Conservation (phyloP, 176 grass and related monocot species). For the Saccharum spontaneum region DNA sequence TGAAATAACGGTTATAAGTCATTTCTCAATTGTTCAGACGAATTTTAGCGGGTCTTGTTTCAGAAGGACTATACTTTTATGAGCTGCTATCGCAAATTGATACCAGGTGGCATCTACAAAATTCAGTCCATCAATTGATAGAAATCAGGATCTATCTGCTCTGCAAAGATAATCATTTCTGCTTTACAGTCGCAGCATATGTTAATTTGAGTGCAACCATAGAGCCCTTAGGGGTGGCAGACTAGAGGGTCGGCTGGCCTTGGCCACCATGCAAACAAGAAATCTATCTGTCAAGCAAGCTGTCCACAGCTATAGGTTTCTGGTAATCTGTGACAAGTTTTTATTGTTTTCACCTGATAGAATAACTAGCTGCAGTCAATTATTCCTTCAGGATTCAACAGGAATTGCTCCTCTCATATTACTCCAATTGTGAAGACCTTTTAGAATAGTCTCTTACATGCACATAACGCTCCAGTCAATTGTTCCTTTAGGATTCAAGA, state of each 20-base stretch:
- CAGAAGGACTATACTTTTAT: conserved; percentile 14
- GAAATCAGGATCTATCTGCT: neutral
- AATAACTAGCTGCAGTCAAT: conserved; percentile 1
- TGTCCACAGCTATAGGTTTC: conserved; percentile 23
- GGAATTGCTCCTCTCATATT: neutral
- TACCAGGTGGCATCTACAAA: conserved; percentile 13
- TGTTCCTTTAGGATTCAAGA: too few species aligned
- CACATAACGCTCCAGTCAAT: too few species aligned
- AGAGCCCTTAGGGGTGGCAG: conserved; percentile 10
- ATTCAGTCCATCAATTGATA: neutral
- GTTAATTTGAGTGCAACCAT: neutral
- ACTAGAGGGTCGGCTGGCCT: conserved; percentile 12
- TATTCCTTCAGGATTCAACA: neutral
- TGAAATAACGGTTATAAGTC: too few species aligned
- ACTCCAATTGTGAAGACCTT: neutral
- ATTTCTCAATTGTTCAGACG: neutral
- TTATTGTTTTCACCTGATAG: neutral
- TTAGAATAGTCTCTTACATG: neutral
- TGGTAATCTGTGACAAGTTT: neutral
- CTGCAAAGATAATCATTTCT: too few species aligned
- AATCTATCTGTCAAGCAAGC: conserved; percentile 14
- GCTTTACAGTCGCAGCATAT: neutral
- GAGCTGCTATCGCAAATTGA: conserved; percentile 24
- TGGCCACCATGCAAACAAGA: conserved; percentile 18
- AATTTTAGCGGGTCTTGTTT: conserved; percentile 27